A percentile compares a stretch with the other conserved stretches of the same genome.
phyloP scores from a whole-genome alignment of 148 eudicot species.

The Pharnaceum exiguum region DNA sequence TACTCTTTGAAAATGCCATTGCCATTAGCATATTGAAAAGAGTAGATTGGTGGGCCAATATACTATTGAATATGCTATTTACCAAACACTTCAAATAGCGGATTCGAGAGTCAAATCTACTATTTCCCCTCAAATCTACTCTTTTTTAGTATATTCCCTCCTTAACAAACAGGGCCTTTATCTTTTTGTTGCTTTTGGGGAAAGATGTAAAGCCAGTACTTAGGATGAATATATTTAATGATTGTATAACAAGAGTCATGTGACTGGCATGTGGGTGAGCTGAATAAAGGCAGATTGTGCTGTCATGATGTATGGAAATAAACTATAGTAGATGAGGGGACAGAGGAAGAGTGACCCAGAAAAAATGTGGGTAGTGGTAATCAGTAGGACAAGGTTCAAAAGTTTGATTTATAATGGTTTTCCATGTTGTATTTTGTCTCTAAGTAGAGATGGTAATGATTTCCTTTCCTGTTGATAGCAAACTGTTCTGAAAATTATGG shows the following conservation, averaged over 20 bases:
- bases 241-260: conserved; percentile 15
- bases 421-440: conserved; percentile 11
- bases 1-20: too few species aligned
- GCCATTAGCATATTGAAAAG: too few species aligned
- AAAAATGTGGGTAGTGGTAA: neutral
- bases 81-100: too few species aligned
- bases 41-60: too few species aligned
- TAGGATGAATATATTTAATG: neutral
- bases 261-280: conserved; percentile 35
- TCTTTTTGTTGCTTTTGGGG: conserved; percentile 6
- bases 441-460: neutral
- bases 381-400: neutral
- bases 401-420: conserved; percentile 1
- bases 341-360: neutral
- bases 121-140: too few species aligned
- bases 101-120: too few species aligned
- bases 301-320: conserved; percentile 11
- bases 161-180: too few species aligned
- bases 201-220: conserved; percentile 4
- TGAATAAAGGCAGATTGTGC: conserved; percentile 24
- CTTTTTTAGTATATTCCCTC: too few species aligned
- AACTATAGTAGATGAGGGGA: conserved; percentile 3
- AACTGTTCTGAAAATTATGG: neutral
- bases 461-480: neutral
- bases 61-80: too few species aligned